A percentile compares a stretch with the other conserved stretches of the same genome.
Evolutionary conservation across 2,329 filamentous ascomycete species (phyloP).

Genomic region (Aspergillus neotritici): DNA sequence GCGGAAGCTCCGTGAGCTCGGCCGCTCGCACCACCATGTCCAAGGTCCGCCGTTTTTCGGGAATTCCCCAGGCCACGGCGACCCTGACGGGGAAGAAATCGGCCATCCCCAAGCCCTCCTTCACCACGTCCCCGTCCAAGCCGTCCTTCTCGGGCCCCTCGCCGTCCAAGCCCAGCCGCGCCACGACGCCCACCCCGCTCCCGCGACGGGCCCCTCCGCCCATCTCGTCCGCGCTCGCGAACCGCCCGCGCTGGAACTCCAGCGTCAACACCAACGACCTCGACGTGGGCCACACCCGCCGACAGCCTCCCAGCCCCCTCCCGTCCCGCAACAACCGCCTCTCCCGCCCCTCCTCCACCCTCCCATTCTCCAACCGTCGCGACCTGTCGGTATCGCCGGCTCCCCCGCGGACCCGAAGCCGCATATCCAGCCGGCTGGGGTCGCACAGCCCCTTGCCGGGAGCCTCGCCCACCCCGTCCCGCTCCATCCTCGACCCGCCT

Average conservation of each 20-base stretch:
- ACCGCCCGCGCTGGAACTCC: conserved; percentile 66
- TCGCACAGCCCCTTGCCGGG: conserved; percentile 28
- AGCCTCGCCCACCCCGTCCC: conserved; percentile 23
- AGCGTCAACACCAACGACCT: conserved; percentile 59
- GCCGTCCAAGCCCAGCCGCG: conserved; percentile 34
- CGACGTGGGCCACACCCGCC: conserved; percentile 65
- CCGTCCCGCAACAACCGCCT: conserved; percentile 44
- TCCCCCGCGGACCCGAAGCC: conserved; percentile 31
- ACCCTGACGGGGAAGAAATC: conserved; percentile 31
- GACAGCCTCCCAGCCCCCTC: conserved; percentile 55
- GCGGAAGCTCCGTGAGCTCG: conserved; percentile 42
- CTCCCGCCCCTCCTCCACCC: conserved; percentile 36
- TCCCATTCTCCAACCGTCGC: conserved; percentile 37
- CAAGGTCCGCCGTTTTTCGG: conserved; percentile 44
- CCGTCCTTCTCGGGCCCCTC: conserved; percentile 31
- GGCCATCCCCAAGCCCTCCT: conserved; percentile 31
- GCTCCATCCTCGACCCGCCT: conserved; percentile 35
- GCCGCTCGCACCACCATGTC: conserved; percentile 36
- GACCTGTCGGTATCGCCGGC: conserved; percentile 39
- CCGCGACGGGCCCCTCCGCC: conserved; percentile 36
- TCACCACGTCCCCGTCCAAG: conserved; percentile 17
- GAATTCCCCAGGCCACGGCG: conserved; percentile 37
- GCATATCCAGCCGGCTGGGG: conserved; percentile 27
- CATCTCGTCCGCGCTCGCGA: conserved; percentile 40
- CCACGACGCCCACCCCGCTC: conserved; percentile 49